phyloP scores from a whole-genome alignment of 2,329 filamentous ascomycete species.

The Hymenoscyphus infarciens region DNA sequence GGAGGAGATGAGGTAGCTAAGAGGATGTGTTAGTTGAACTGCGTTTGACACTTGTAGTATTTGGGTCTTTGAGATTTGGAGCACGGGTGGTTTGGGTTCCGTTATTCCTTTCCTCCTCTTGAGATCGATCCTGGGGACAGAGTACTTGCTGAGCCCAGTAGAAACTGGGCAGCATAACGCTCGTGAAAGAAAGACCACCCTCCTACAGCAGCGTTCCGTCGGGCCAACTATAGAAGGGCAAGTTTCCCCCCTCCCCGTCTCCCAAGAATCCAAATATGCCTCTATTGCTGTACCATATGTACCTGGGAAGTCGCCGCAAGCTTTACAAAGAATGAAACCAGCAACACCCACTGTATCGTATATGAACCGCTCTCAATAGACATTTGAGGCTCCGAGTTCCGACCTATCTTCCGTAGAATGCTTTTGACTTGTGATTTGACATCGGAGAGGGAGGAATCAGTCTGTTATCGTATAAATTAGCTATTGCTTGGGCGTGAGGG shows the following conservation, averaged over 20 bases:
- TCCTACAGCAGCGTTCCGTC: not conserved
- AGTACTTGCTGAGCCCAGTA: not conserved
- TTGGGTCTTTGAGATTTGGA: slow-evolving; percentile 5
- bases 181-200: not conserved
- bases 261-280: not conserved
- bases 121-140: not conserved
- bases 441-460: slow-evolving; percentile 74
- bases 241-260: not conserved
- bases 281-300: not conserved
- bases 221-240: not conserved
- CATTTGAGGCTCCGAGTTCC: slow-evolving; percentile 85
- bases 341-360: slow-evolving; percentile 71
- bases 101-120: not conserved
- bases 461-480: slow-evolving; percentile 38
- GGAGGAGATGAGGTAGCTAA: slow-evolving; percentile 77
- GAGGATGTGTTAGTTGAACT: not conserved
- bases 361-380: slow-evolving; percentile 82
- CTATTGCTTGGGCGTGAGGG: slow-evolving; percentile 2
- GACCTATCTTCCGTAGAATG: slow-evolving; percentile 81
- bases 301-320: not conserved
- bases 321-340: not conserved
- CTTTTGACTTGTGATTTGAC: slow-evolving; percentile 90
- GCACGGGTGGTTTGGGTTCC: not conserved
- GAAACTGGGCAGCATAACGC: not conserved
- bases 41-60: not conserved